phyloP scores from a whole-genome alignment of 78 protist species.

The Emiliania huxleyi region DNA sequence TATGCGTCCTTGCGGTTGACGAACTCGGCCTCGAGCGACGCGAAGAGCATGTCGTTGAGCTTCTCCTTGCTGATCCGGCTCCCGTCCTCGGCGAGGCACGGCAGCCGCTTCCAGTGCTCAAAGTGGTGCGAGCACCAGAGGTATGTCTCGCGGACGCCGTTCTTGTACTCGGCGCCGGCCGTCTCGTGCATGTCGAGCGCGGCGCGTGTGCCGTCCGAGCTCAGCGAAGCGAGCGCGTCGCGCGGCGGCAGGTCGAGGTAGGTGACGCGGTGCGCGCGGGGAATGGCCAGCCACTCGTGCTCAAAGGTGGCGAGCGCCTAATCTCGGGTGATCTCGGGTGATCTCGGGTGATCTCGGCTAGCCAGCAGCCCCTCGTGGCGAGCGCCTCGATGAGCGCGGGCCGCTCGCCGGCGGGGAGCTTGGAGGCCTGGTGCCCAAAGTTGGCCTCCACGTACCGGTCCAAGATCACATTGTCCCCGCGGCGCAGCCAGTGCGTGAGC shows the following conservation, averaged over 20 bases:
- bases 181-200: slow-evolving; percentile 45
- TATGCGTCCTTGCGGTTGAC: slow-evolving; percentile 30
- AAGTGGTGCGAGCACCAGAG: slow-evolving; percentile 21
- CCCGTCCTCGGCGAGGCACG: neutral
- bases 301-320: slow-evolving; percentile 26
- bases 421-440: slow-evolving; percentile 42
- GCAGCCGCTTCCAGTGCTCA: slow-evolving; percentile 9
- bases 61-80: neutral
- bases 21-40: neutral
- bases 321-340: too few relatives aligned
- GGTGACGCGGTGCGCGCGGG: slow-evolving; percentile 25
- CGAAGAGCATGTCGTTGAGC: neutral
- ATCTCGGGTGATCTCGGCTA: too few relatives aligned
- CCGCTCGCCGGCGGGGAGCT: neutral
- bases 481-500: neutral
- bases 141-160: slow-evolving; percentile 1
- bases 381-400: neutral
- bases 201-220: slow-evolving; percentile 2
- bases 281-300: slow-evolving; percentile 23
- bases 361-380: too few relatives aligned
- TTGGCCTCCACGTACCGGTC: slow-evolving; percentile 43
- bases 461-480: slow-evolving; percentile 32
- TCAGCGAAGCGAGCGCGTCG: neutral
- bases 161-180: neutral
- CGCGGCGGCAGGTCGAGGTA: slow-evolving; percentile 33